phyloP scores from a whole-genome alignment of 176 grass and related monocot genomes.

The Eremochloa ophiuroides region DNA sequence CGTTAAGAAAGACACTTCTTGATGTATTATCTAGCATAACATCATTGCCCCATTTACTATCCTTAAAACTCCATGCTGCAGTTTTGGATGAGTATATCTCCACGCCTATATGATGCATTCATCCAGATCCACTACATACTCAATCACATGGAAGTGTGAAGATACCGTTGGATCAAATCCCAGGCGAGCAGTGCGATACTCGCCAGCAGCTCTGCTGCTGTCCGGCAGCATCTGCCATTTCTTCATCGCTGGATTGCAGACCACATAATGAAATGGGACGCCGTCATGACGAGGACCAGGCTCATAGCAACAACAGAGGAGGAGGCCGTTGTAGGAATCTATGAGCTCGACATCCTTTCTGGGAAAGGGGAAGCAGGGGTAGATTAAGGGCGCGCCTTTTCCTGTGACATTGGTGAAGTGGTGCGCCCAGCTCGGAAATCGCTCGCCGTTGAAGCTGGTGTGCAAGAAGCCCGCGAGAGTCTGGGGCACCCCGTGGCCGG shows the following conservation, averaged over 20 bases:
- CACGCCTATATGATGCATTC: too few species aligned
- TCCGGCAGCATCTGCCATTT: neutral
- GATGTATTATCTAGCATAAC: neutral
- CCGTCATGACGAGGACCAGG: neutral
- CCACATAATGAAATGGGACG: neutral
- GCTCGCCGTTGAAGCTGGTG: neutral
- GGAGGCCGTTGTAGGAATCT: neutral
- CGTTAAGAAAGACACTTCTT: too few species aligned
- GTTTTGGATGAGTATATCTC: too few species aligned
- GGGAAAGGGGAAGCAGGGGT: neutral
- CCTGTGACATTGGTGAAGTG: neutral
- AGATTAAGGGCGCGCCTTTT: neutral
- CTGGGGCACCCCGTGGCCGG: too few species aligned
- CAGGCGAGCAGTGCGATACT: too few species aligned
- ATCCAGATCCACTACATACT: too few species aligned
- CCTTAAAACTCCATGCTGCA: neutral
- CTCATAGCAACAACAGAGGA: neutral
- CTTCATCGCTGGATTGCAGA: neutral
- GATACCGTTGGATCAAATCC: too few species aligned
- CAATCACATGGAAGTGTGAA: too few species aligned
- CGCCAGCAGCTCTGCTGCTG: too few species aligned
- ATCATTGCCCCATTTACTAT: too few species aligned
- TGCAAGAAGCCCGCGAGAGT: too few species aligned
- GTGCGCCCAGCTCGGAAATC: rapidly evolving
- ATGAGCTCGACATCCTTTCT: neutral